Conservation (phyloP, 306 rosid genomes). For the Trifolium fragiferum region DNA sequence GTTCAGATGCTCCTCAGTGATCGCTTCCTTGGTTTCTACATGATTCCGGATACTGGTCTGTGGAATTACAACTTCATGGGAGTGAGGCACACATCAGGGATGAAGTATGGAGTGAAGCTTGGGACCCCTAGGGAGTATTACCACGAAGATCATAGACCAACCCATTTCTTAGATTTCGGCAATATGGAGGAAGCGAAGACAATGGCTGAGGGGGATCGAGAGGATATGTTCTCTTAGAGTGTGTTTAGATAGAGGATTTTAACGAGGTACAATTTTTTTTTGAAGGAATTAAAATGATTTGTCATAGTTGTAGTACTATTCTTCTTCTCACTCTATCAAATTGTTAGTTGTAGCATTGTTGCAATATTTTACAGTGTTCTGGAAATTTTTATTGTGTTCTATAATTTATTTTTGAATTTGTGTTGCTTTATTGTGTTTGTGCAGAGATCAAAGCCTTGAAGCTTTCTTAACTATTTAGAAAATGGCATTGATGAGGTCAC, state of each 20-base stretch:
- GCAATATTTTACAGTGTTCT: neutral
- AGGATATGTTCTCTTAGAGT: slow-evolving; percentile 67
- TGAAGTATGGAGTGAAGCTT: slow-evolving; percentile 91
- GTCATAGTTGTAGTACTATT: neutral
- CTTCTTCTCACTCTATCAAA: neutral
- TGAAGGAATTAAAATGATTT: neutral
- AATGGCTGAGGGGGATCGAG: slow-evolving; percentile 79
- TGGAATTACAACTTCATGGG: slow-evolving; percentile 99
- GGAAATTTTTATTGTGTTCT: neutral
- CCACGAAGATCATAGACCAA: slow-evolving; percentile 94
- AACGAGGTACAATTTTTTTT: neutral
- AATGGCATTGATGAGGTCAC: neutral
- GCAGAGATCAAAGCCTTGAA: neutral
- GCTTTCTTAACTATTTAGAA: neutral
- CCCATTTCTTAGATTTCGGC: slow-evolving; percentile 95
- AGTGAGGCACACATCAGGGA: slow-evolving; percentile 88
- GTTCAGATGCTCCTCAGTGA: slow-evolving; percentile 99
- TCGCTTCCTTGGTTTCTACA: slow-evolving; percentile 96
- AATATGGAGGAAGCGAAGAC: slow-evolving; percentile 91
- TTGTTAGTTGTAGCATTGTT: neutral
- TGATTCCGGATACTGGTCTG: slow-evolving; percentile 96
- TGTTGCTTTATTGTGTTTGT: neutral
- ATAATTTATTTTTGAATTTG: neutral
- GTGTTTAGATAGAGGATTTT: neutral
- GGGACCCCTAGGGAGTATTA: slow-evolving; percentile 92